Percentiles rank a stretch among this genome's conserved stretches.
Evolutionary conservation across 371 early-diverging fungal species (phyloP).

Genomic region (Mucor mucedo): DNA sequence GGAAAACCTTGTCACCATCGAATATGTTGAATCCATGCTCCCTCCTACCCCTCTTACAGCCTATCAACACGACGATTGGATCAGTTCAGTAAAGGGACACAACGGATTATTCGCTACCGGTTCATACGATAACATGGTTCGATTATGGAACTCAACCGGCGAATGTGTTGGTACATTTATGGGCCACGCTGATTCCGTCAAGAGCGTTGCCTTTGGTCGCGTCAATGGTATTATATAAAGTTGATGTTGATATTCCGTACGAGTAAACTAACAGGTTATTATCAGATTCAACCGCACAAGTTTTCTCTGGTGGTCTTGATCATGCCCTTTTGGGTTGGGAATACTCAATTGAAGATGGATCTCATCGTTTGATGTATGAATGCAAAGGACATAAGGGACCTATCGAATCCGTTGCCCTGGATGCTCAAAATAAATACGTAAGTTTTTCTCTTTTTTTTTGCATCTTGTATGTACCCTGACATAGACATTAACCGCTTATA

Average conservation of each 20-base stretch:
- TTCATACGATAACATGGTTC: slow-evolving; percentile 83
- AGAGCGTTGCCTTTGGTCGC: slow-evolving; percentile 54
- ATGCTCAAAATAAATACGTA: slow-evolving; percentile 24
- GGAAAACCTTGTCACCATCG: slow-evolving; percentile 88
- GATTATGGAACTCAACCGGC: slow-evolving; percentile 82
- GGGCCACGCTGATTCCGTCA: slow-evolving; percentile 78
- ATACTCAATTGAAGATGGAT: slow-evolving; percentile 28
- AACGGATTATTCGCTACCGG: slow-evolving; percentile 72
- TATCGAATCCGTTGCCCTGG: slow-evolving; percentile 64
- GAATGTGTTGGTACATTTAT: slow-evolving; percentile 72
- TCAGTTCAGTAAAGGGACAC: slow-evolving; percentile 72
- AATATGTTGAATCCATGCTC: slow-evolving; percentile 89
- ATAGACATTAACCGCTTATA: neutral
- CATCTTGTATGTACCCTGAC: neutral
- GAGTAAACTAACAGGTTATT: neutral
- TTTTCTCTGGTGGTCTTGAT: slow-evolving; percentile 57
- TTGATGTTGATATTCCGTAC: neutral
- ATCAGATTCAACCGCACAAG: slow-evolving; percentile 2
- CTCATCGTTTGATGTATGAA: slow-evolving; percentile 60
- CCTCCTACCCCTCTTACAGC: slow-evolving; percentile 81
- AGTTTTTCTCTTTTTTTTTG: neutral
- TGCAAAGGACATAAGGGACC: slow-evolving; percentile 81
- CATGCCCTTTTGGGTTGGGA: slow-evolving; percentile 56
- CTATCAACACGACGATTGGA: slow-evolving; percentile 94
- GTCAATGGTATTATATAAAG: slow-evolving; percentile 23